Percentiles rank a stretch among this genome's conserved stretches.
Conservation (phyloP, 331 rosid species). For the Dryas integrifolia region DNA sequence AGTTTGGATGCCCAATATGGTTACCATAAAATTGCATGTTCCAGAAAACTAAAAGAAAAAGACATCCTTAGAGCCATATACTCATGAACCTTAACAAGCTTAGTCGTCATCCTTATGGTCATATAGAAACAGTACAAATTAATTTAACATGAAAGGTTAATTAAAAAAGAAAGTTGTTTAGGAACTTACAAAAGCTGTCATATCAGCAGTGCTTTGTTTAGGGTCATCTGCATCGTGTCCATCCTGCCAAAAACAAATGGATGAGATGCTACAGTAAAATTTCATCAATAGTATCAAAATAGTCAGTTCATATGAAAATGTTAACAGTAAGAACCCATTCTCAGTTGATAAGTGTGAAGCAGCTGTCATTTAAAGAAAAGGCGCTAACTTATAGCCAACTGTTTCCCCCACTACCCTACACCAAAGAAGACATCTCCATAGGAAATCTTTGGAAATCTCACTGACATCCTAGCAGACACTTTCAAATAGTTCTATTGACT, state of each 20-base stretch:
- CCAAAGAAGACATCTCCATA: neutral
- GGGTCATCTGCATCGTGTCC: conserved; percentile 43
- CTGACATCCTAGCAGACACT: neutral
- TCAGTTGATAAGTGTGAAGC: neutral
- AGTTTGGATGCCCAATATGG: neutral
- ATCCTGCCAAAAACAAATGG: conserved; percentile 35
- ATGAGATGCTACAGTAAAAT: conserved; percentile 4
- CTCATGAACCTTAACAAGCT: neutral
- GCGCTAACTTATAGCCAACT: neutral
- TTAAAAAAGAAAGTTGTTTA: neutral
- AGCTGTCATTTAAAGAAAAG: neutral
- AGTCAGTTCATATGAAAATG: no score
- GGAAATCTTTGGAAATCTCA: neutral
- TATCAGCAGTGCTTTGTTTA: conserved; percentile 45
- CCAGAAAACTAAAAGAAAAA: neutral
- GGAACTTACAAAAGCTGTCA: conserved; percentile 46
- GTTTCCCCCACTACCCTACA: no score
- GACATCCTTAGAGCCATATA: neutral
- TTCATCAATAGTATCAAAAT: neutral
- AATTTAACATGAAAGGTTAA: neutral
- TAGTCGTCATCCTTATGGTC: neutral
- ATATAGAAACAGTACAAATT: neutral
- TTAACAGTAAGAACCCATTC: conserved; percentile 3
- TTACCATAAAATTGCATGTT: neutral
- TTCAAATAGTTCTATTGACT: neutral